Evolutionary conservation across 2,329 filamentous ascomycete genomes (phyloP), one percentile per base, ranked within the genome.

Genomic region (Exophiala sp.): DNA sequence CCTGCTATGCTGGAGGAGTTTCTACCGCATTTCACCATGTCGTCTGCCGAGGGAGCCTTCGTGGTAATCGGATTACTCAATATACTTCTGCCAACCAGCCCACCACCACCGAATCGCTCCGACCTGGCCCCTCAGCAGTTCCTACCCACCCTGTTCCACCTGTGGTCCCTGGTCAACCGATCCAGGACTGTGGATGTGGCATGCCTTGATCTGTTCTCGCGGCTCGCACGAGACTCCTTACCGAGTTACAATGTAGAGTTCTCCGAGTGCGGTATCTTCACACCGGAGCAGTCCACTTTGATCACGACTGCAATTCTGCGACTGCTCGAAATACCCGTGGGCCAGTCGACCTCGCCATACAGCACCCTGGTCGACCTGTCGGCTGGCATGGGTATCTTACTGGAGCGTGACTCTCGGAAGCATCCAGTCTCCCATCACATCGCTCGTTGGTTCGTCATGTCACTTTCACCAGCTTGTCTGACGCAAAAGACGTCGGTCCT

Each of bases 271-370:
- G 93, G 93, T 58, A 86, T 98, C 57, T 97, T 94, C 68, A 94
- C 88, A 1, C 81, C 83, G 58, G 89, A 95, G 58, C 93, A 98
- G 68, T 93, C 90, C 0, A 85, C 91, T 51, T 76, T 94, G 50
- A 86, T 98, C 60, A 97, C 96, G 67, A 97, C 93, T 0, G 85
- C 93, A 8, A 82, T 96, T 50, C 71, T 98, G 49, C 80, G 94
- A 42, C 69, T 98, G 47, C 83, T 95, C 11, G 91, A 97, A 65
- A 98, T 98, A 47, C 93, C 93, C 1, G 93, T 98, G 10, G 91
- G 93, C 2, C 93, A 98, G 70, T 86, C 93, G 2, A 94, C 87
- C 39, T 96, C 91, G 1, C 88, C 93, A 0, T 98, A 98, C 64
- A 87, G 86, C 61, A 71, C 70, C 0, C 75, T 83, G 3, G 80